phyloP scores from a whole-genome alignment of 139 green algal species.

The Mychonastes homosphaera region DNA sequence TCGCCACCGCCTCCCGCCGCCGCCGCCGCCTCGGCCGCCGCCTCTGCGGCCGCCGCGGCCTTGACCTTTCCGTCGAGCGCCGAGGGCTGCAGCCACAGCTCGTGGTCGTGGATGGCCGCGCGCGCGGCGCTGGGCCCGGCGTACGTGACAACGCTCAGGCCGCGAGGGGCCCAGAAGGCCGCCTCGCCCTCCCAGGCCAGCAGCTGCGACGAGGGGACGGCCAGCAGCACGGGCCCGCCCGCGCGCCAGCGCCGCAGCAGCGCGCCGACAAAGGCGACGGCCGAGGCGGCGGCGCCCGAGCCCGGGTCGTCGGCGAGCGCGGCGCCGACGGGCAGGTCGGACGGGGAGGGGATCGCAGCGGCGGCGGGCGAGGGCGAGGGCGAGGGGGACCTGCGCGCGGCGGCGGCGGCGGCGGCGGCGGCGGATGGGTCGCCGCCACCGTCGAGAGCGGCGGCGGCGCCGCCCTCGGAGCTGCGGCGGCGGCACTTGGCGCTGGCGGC shows the following conservation, averaged over 20 bases:
- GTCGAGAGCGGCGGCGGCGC: too few relatives aligned
- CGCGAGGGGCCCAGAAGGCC: slow-evolving; percentile 28
- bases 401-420: too few relatives aligned
- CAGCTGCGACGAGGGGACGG: slow-evolving; percentile 40
- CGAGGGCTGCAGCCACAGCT: slow-evolving; percentile 66
- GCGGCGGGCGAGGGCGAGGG: neutral
- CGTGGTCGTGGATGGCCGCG: slow-evolving; percentile 49
- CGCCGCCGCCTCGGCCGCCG: too few relatives aligned
- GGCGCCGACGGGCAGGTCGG: slow-evolving; percentile 8
- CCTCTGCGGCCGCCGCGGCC: too few relatives aligned
- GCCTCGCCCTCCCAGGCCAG: slow-evolving; percentile 60
- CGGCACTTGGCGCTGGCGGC: too few relatives aligned
- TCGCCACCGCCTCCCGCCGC: neutral
- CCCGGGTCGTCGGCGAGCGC: slow-evolving; percentile 68
- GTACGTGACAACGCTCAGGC: slow-evolving; percentile 46
- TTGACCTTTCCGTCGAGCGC: slow-evolving; percentile 43
- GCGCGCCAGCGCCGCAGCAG: slow-evolving; percentile 46
- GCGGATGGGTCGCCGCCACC: too few relatives aligned
- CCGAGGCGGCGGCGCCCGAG: slow-evolving; percentile 61
- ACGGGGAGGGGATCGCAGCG: neutral
- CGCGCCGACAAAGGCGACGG: slow-evolving; percentile 39
- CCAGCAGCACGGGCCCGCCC: slow-evolving; percentile 46
- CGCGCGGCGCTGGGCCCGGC: slow-evolving; percentile 36
- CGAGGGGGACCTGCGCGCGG: too few relatives aligned
- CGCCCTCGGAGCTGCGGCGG: too few relatives aligned